Percentiles rank a stretch among this genome's conserved stretches.
Conservation (phyloP, 805 yeast genomes). For the Pichia sporocuriosa region DNA sequence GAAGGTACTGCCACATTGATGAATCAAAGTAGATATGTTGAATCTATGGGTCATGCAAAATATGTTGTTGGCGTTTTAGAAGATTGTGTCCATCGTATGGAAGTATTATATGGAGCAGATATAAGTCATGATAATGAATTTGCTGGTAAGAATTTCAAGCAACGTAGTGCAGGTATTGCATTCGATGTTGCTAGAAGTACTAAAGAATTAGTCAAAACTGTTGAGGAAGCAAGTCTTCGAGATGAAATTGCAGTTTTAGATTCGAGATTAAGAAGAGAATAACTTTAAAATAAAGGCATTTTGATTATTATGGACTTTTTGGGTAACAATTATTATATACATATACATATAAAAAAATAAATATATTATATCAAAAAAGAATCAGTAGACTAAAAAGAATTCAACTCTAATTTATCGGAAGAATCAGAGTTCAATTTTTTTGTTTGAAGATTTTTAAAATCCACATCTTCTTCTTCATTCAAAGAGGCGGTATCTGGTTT, state of each 20-base stretch:
- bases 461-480: too few relatives aligned
- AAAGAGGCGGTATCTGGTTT: too few relatives aligned
- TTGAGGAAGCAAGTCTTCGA: constrained; percentile 86
- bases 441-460: too few relatives aligned
- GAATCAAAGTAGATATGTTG: constrained; percentile 81
- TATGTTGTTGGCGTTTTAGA: constrained; percentile 85
- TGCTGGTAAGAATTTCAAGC: constrained; percentile 87
- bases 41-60: constrained; percentile 81
- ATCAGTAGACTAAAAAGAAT: too few relatives aligned
- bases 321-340: too few relatives aligned
- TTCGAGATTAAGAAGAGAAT: constrained; percentile 38
- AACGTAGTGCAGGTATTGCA: constrained; percentile 90
- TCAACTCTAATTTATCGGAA: too few relatives aligned
- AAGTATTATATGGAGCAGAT: constrained; percentile 47
- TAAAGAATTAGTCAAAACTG: constrained; percentile 90
- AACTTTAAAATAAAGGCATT: neutral
- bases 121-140: constrained; percentile 45
- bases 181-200: constrained; percentile 96
- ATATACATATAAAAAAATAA: too few relatives aligned
- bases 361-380: too few relatives aligned
- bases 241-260: constrained; percentile 81
- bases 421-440: too few relatives aligned
- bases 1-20: constrained; percentile 82
- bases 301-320: too few relatives aligned
- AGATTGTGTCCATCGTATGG: constrained; percentile 83